Percentiles rank a stretch among this genome's conserved stretches.
phyloP scores from a whole-genome alignment of 495 filamentous ascomycete species.

The Penicillium crystallinum region DNA sequence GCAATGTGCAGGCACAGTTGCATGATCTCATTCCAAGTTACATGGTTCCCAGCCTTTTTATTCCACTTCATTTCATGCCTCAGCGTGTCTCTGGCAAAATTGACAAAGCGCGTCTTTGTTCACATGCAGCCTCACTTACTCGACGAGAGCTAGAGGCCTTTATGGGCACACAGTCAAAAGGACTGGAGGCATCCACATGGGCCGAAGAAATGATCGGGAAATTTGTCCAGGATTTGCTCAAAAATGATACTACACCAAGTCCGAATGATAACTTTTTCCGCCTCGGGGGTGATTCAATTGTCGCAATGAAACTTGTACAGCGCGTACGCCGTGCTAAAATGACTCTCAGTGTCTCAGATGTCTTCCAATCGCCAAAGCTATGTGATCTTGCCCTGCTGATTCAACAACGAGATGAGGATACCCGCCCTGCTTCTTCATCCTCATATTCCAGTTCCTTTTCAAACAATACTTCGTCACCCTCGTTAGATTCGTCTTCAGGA shows the following conservation, averaged over 20 bases:
- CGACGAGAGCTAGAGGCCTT: not conserved
- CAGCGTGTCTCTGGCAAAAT: not conserved
- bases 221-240: not conserved
- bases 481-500: not conserved
- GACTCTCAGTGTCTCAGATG: not conserved
- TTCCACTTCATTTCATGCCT: not conserved
- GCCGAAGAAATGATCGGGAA: not conserved
- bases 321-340: not conserved
- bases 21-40: not conserved
- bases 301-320: conserved; percentile 1
- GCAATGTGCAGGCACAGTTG: not conserved
- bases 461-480: not conserved
- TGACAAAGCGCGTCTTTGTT: not conserved
- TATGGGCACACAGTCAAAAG: not conserved
- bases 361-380: not conserved
- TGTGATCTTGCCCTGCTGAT: not conserved
- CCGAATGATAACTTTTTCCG: conserved; percentile 1
- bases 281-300: not conserved
- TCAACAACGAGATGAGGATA: not conserved
- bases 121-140: not conserved
- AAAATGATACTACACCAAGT: not conserved
- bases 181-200: not conserved
- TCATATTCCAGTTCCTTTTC: not conserved
- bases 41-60: not conserved
- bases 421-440: not conserved